Evolutionary conservation across 305 asterid genomes (phyloP), one percentile per base, ranked within the genome.

Genomic region (Fraxinus baroniana): DNA sequence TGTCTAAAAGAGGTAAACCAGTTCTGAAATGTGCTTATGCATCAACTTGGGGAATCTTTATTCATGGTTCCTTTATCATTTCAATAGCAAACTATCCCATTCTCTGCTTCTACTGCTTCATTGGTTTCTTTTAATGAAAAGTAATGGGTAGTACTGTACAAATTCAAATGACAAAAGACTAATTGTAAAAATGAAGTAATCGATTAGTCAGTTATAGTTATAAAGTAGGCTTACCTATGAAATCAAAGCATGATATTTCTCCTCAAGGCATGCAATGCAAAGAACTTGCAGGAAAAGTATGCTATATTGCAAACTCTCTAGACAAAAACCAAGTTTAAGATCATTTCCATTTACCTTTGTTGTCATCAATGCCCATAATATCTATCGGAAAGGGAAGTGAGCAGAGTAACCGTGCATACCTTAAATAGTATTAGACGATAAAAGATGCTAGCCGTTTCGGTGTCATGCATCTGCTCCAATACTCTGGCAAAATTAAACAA

Each of bases 401-500:
- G 24, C 35, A 68, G 75, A 74, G 74, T 85, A 49, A 22, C 49
- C 74, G 20, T 15, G 32, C 84, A 82, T 92, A 94, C 98, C 99
- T 96, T 94, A 84, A 87, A 94, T 62, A 92, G 74, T 84, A 96
- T 96, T 75, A 94, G 92, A 57, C 97, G 98, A 83, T 94, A 96
- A 13, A 93, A 86, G 79, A 91, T 87, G 88, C 93, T 89, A 57
- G 99, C 97, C 72, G 90, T 90, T 89, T 96, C 99, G 83, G 91
- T 89, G 81, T 87, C 87, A 87, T 94, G 93, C 85, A 88, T 83
- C 91, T 93, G 98, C 92, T 96, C 99, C 86, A 90, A 83, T 79
- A 96, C 93, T 84, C 98, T 86, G 85, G 97, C 98, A 83, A 93
- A 88, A 91, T 96, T 96, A 90, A 96, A 96, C 66, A 94, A 83